Conservation (phyloP, 495 filamentous ascomycete species). For the Trichoderma virens region DNA sequence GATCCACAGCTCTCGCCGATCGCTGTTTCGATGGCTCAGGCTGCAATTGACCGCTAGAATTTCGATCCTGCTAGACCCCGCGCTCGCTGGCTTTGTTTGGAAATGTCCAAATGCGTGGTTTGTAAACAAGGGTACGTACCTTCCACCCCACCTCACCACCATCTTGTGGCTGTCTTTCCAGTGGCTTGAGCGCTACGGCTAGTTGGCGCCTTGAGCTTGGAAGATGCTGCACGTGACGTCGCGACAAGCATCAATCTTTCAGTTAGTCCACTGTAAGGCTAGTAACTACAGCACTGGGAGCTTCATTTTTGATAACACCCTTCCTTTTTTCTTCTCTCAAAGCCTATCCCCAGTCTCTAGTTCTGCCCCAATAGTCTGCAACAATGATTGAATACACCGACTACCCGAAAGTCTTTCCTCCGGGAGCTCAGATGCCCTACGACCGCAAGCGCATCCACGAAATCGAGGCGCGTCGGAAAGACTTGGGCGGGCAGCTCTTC, state of each 20-base stretch:
- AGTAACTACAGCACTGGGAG: not conserved
- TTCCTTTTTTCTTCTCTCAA: not conserved
- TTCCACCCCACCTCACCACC: not conserved
- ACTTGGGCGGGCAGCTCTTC: constrained; percentile 60
- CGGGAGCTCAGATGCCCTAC: constrained; percentile 55
- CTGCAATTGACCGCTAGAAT: not conserved
- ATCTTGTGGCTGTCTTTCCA: not conserved
- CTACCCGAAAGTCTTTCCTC: constrained; percentile 57
- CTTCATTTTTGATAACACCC: not conserved
- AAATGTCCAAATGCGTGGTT: constrained; percentile 14
- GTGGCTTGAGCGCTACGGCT: not conserved
- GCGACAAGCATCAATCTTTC: not conserved
- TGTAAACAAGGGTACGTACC: constrained; percentile 31
- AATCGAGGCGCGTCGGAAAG: constrained; percentile 54
- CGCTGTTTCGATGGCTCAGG: not conserved
- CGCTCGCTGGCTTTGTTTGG: constrained; percentile 10
- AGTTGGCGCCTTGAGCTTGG: not conserved
- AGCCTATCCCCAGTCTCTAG: not conserved
- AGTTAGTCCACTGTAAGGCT: too few species aligned
- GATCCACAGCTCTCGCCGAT: not conserved
- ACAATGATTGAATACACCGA: constrained; percentile 39
- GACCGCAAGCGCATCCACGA: constrained; percentile 46
- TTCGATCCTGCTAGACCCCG: constrained; percentile 5
- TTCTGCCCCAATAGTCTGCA: not conserved
- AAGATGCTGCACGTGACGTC: not conserved